Percentiles rank a stretch among this genome's conserved stretches.
phyloP scores from a whole-genome alignment of 108 stramenopile genomes.

The Ochromonas danica region DNA sequence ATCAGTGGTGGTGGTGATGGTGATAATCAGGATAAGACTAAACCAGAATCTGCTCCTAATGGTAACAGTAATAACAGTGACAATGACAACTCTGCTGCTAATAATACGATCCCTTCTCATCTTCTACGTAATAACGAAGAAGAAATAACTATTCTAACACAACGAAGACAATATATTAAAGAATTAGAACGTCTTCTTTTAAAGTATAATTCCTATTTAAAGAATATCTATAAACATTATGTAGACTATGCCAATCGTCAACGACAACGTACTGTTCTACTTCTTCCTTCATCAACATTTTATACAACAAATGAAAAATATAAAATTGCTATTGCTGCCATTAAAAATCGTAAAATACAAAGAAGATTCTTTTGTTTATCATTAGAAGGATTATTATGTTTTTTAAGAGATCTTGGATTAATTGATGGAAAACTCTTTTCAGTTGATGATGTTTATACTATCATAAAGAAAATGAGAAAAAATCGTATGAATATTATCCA shows the following conservation, averaged over 20 bases:
- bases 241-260: not conserved
- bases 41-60: too few species aligned
- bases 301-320: not conserved
- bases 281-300: not conserved
- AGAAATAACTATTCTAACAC: too few species aligned
- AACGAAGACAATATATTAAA: too few species aligned
- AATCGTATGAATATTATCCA: not conserved
- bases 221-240: not conserved
- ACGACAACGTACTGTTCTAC: not conserved
- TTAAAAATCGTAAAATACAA: not conserved
- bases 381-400: not conserved
- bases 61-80: too few species aligned
- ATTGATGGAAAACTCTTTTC: not conserved
- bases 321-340: not conserved
- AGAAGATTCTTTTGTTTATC: not conserved
- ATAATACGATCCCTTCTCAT: too few species aligned
- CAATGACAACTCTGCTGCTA: too few species aligned
- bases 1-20: too few species aligned
- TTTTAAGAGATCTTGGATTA: constrained; percentile 1
- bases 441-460: not conserved
- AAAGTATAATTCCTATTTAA: not conserved
- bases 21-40: too few species aligned
- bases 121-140: too few species aligned
- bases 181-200: constrained; percentile 4
- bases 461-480: not conserved